Conservation (phyloP, 352 stramenopile genomes). For the Vaucheria bursata region DNA sequence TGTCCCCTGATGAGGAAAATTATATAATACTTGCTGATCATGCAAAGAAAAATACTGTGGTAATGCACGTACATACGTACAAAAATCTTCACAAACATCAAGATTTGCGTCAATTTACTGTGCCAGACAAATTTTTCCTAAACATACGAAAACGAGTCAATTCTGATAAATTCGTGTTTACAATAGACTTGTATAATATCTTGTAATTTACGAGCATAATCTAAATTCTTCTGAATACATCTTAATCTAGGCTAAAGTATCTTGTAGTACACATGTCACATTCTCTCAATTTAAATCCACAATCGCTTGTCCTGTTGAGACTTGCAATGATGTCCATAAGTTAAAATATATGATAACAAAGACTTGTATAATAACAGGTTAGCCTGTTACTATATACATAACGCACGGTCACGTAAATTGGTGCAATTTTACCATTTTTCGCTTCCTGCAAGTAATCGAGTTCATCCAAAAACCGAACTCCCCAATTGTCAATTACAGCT, state of each 20-base stretch:
- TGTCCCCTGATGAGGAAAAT: not conserved
- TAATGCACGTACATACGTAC: not conserved
- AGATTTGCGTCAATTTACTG: not conserved
- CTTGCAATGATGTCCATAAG: not conserved
- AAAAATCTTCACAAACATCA: not conserved
- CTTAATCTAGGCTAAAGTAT: no score
- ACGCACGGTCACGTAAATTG: no score
- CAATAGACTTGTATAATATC: no score
- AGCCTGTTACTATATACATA: not conserved
- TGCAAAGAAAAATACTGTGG: not conserved
- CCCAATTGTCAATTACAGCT: conserved; percentile 39
- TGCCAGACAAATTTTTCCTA: no score
- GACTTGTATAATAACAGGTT: not conserved
- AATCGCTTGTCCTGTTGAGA: no score
- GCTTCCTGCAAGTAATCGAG: conserved; percentile 42
- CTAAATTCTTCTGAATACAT: no score
- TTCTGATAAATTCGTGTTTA: no score
- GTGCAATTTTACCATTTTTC: conserved; percentile 22
- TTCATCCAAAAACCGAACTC: conserved; percentile 43
- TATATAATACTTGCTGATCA: no score
- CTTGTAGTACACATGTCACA: no score
- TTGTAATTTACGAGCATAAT: no score
- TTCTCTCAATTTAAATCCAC: no score
- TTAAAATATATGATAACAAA: conserved; percentile 6
- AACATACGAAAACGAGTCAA: no score